Conservation (phyloP, 305 asterid species). For the Fraxinus xanthoxyloides region DNA sequence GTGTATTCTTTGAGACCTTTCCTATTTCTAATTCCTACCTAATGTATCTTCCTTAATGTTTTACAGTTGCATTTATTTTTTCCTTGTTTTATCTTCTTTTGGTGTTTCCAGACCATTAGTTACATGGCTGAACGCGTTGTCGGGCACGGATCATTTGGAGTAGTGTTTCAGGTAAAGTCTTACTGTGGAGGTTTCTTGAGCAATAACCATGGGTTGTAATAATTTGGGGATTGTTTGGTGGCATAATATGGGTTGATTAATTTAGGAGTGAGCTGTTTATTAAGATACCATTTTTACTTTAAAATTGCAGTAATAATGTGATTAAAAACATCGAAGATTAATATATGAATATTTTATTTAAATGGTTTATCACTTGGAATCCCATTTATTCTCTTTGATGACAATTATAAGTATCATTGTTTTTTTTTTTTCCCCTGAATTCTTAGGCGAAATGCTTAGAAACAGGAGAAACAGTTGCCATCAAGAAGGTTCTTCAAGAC, state of each 20-base stretch:
- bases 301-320: too few species aligned
- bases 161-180: constrained; percentile 24
- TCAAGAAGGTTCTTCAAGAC: constrained; percentile 28
- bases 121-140: constrained; percentile 31
- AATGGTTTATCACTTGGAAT: neutral
- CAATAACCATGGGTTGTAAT: too few species aligned
- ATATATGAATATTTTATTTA: too few species aligned
- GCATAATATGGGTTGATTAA: too few species aligned
- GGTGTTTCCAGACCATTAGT: constrained; percentile 23
- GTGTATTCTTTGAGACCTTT: neutral
- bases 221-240: too few species aligned
- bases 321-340: too few species aligned
- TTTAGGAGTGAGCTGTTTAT: too few species aligned
- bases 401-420: neutral
- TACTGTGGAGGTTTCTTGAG: neutral
- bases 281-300: too few species aligned
- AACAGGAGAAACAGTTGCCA: constrained; percentile 27
- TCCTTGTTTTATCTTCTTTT: neutral
- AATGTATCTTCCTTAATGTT: neutral
- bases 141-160: constrained; percentile 30
- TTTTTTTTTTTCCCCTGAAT: neutral
- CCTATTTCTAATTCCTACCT: neutral
- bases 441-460: constrained; percentile 30
- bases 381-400: neutral
- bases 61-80: neutral